Conservation (phyloP, 108 stramenopile genomes). For the Skeletonema grethae region DNA sequence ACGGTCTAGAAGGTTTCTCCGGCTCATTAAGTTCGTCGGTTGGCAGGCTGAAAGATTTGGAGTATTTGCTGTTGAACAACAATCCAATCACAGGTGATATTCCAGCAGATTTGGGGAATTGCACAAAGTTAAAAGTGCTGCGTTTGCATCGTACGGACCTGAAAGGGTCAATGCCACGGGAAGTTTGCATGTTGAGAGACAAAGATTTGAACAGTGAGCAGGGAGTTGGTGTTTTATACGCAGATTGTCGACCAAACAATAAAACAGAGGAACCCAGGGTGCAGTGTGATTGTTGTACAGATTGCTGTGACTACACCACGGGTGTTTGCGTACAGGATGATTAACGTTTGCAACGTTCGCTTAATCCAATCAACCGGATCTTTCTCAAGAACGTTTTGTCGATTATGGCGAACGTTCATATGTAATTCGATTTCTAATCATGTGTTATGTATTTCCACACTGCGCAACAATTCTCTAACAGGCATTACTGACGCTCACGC, state of each 20-base stretch:
- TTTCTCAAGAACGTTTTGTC: no score
- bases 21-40: slow-evolving; percentile 26
- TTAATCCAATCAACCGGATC: no score
- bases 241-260: slow-evolving; percentile 47
- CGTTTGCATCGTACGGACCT: slow-evolving; percentile 21
- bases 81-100: slow-evolving; percentile 46
- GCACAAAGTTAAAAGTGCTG: slow-evolving; percentile 16
- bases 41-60: slow-evolving; percentile 31
- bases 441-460: no score
- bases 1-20: slow-evolving; percentile 32
- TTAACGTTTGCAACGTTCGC: slow-evolving; percentile 1
- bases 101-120: slow-evolving; percentile 37
- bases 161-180: slow-evolving; percentile 23
- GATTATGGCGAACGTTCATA: no score
- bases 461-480: neutral
- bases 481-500: neutral
- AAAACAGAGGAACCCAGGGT: slow-evolving; percentile 27
- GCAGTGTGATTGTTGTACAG: slow-evolving; percentile 30
- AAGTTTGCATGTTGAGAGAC: slow-evolving; percentile 36
- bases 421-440: no score
- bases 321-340: slow-evolving; percentile 27
- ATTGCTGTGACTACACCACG: slow-evolving; percentile 42
- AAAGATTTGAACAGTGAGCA: slow-evolving; percentile 22
- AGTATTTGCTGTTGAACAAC: slow-evolving; percentile 41
- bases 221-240: slow-evolving; percentile 7